Evolutionary conservation across 1,284 basidiomycete species (phyloP).

Genomic region (Rhizoctonia solani): DNA sequence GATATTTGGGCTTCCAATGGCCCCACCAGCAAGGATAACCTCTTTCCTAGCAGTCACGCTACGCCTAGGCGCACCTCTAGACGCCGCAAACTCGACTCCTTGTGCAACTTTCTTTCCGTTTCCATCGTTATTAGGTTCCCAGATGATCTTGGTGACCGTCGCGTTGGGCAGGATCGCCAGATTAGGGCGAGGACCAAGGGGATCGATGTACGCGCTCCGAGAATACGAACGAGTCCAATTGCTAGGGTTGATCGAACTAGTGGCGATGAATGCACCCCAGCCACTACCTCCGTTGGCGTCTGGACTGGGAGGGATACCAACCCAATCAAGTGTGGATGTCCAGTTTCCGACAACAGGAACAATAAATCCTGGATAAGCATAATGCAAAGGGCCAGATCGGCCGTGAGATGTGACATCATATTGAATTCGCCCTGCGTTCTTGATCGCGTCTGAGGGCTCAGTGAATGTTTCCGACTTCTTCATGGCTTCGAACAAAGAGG

Average conservation of each 20-base stretch:
- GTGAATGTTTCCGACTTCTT: conserved; percentile 60
- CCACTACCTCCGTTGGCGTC: conserved; percentile 57
- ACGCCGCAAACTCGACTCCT: conserved; percentile 59
- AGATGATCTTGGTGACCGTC: conserved; percentile 67
- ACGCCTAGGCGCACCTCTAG: conserved; percentile 46
- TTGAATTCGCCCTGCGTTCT: conserved; percentile 46
- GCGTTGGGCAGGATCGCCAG: conserved; percentile 62
- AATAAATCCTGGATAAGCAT: conserved; percentile 47
- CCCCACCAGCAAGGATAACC: conserved; percentile 65
- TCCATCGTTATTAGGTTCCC: conserved; percentile 40
- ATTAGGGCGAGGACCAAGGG: conserved; percentile 61
- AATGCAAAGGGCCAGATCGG: conserved; percentile 51
- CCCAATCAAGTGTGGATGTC: conserved; percentile 52
- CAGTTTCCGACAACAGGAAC: conserved; percentile 57
- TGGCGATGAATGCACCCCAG: conserved; percentile 61
- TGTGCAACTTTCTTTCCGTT: conserved; percentile 49
- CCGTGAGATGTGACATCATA: conserved; percentile 52
- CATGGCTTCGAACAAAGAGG: conserved; percentile 55
- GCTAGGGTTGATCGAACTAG: conserved; percentile 63
- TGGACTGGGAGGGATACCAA: conserved; percentile 51
- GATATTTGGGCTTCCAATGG: conserved; percentile 67
- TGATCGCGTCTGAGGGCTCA: conserved; percentile 44
- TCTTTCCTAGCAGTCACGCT: conserved; percentile 56
- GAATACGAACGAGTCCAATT: conserved; percentile 73
- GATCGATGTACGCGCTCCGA: conserved; percentile 70